These are phyloP conservation scores for Pseudogymnoascus sp. DNA, from an alignment of 2,329 filamentous ascomycete species.

Conservation along the genomic window DNA sequence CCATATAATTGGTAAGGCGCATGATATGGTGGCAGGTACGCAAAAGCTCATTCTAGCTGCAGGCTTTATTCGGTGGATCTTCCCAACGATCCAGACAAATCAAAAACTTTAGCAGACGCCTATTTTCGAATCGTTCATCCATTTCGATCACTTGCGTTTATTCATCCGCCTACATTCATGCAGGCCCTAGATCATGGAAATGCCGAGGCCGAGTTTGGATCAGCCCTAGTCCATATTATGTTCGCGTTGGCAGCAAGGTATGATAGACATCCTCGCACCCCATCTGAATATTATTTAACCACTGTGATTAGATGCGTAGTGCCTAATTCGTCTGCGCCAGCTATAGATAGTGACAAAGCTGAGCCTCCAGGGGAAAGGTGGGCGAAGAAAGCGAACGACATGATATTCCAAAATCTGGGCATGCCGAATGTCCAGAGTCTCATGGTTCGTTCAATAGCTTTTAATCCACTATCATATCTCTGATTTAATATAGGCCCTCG, in stretches of 20 bases:
- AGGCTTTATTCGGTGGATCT: background rate
- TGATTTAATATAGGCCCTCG: background rate
- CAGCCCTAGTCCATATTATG: slow-evolving; percentile 4
- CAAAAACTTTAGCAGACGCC: background rate
- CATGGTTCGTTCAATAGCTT: background rate
- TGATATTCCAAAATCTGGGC: background rate
- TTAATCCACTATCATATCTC: background rate
- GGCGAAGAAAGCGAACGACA: background rate
- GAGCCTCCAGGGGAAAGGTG: background rate
- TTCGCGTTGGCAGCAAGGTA: slow-evolving; percentile 6
- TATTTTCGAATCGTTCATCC: slow-evolving; percentile 12
- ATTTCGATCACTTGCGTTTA: slow-evolving; percentile 11
- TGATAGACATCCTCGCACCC: background rate
- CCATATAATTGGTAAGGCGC: background rate
- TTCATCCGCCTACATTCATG: slow-evolving; percentile 15
- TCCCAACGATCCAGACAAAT: background rate
- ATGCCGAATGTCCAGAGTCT: background rate
- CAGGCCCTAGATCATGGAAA: slow-evolving; percentile 11
- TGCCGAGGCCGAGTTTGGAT: background rate
- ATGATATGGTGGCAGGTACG: background rate
- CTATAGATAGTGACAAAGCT: background rate
- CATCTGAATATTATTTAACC: background rate
- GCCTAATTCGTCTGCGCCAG: background rate
- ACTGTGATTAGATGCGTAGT: background rate
- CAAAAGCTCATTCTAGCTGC: background rate